Percentiles rank a stretch among this genome's conserved stretches.
Conservation (phyloP, 306 rosid species). For the Malus asiatica region DNA sequence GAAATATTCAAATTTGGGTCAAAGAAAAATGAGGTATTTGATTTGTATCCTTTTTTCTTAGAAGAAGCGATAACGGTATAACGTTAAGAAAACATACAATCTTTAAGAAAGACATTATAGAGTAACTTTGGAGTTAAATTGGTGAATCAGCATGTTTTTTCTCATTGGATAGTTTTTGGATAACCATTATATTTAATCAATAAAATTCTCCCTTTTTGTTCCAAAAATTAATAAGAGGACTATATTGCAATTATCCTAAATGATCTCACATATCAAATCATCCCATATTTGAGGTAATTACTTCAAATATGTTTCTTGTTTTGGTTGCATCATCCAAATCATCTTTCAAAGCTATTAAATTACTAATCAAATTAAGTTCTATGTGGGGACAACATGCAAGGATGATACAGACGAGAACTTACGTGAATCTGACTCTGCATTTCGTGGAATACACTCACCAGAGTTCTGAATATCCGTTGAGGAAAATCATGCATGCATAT, state of each 20-base stretch:
- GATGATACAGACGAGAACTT: background rate
- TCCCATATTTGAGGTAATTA: background rate
- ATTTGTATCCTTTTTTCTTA: too few species aligned
- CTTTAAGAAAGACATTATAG: too few species aligned
- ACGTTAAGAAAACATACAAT: too few species aligned
- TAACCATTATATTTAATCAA: background rate
- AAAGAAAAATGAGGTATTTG: background rate
- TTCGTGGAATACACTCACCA: background rate
- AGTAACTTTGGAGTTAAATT: too few species aligned
- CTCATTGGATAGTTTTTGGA: background rate
- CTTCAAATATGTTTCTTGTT: too few species aligned
- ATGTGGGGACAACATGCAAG: background rate
- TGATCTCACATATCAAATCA: background rate
- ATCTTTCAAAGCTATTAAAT: too few species aligned
- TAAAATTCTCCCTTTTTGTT: background rate
- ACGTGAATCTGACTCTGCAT: constrained; percentile 3
- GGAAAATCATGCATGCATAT: background rate
- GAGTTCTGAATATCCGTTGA: background rate
- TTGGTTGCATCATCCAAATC: background rate
- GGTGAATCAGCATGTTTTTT: background rate
- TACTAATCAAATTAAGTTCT: background rate
- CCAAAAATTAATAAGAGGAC: background rate
- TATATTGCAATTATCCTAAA: too few species aligned
- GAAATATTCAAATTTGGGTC: background rate
- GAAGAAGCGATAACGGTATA: too few species aligned